Evolutionary conservation across 371 early-diverging fungal species (phyloP).

Genomic region (Mucor saturninus): DNA sequence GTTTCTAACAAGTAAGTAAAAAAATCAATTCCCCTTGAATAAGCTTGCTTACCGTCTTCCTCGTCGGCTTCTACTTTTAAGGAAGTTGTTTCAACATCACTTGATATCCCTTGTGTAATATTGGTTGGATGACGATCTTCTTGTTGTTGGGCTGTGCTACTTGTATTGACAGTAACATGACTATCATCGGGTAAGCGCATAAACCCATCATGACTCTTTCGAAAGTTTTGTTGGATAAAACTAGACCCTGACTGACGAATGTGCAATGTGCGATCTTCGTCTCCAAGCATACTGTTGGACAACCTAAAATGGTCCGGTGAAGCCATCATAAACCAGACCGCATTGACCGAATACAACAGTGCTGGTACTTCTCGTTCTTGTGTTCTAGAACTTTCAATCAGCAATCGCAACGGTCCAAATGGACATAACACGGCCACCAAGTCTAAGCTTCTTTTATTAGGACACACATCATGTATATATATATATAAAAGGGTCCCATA

Average conservation of each 20-base stretch:
- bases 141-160: neutral
- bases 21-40: neutral
- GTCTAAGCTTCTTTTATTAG: constrained; percentile 48
- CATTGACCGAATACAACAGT: constrained; percentile 76
- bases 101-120: constrained; percentile 1
- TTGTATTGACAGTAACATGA: constrained; percentile 17
- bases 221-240: constrained; percentile 9
- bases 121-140: neutral
- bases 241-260: constrained; percentile 4
- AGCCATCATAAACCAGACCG: constrained; percentile 83
- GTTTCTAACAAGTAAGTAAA: neutral
- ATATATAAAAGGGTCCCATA: no score
- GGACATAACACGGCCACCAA: constrained; percentile 89
- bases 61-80: constrained; percentile 32
- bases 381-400: constrained; percentile 76
- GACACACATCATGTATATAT: constrained; percentile 4
- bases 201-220: constrained; percentile 33
- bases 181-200: constrained; percentile 33
- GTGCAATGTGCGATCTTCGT: neutral
- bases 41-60: constrained; percentile 43
- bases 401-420: constrained; percentile 85
- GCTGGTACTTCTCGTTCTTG: constrained; percentile 84
- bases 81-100: neutral
- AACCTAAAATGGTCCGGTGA: constrained; percentile 34
- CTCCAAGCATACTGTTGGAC: constrained; percentile 10